phyloP scores from a whole-genome alignment of 371 early-diverging fungal species.

The Mucor sp. region DNA sequence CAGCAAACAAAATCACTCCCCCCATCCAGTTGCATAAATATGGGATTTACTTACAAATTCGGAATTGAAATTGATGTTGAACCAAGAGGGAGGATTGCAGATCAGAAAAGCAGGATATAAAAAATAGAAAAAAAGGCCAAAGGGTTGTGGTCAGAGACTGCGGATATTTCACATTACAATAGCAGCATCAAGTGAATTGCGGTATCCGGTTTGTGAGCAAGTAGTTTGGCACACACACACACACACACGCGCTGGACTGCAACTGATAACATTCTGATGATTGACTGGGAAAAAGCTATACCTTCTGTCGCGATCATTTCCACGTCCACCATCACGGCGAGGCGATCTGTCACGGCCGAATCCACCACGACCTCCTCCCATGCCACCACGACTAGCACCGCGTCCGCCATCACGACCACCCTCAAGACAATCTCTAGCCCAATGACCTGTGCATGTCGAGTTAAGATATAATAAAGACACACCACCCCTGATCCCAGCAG shows the following conservation, averaged over 20 bases:
- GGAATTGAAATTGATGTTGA: neutral
- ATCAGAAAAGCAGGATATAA: neutral
- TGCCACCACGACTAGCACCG: conserved; percentile 14
- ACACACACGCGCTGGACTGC: conserved; percentile 16
- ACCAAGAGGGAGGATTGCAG: neutral
- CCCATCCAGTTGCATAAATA: neutral
- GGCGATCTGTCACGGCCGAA: conserved; percentile 35
- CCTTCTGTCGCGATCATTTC: conserved; percentile 42
- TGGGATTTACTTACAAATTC: neutral
- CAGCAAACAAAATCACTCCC: neutral
- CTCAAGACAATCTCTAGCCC: conserved; percentile 74
- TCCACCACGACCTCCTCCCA: conserved; percentile 6
- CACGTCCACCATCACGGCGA: conserved; percentile 16
- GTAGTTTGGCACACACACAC: conserved; percentile 10
- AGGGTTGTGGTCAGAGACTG: conserved; percentile 13
- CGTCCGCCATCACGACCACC: conserved; percentile 26
- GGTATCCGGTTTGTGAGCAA: conserved; percentile 1
- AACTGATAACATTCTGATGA: conserved; percentile 15
- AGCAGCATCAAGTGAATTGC: conserved; percentile 7
- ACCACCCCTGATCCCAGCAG: neutral
- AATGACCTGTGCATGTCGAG: conserved; percentile 56
- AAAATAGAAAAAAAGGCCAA: conserved; percentile 15
- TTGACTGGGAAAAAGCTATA: conserved; percentile 18
- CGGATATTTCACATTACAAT: neutral
- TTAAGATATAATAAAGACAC: neutral